Percentiles rank a stretch among this genome's conserved stretches.
These are phyloP conservation scores for Podila verticillata DNA, from an alignment of 192 early-diverging fungal species.

Conservation along the genomic window DNA sequence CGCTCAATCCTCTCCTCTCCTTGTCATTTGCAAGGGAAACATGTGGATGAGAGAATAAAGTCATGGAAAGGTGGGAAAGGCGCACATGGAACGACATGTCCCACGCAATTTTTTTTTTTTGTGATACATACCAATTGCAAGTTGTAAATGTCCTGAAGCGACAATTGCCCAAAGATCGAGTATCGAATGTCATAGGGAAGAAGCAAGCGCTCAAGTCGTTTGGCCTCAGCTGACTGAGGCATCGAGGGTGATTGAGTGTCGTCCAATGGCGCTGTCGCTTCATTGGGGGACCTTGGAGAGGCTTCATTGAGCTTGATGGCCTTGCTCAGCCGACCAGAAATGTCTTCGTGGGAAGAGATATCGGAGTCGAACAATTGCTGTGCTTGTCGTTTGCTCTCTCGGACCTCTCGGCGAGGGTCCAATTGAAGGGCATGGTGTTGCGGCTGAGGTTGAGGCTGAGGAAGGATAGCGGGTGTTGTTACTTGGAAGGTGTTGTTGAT, in stretches of 20 bases:
- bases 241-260: not conserved
- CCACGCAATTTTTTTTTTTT: not conserved
- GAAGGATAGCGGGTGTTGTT: too few relatives aligned
- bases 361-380: not conserved
- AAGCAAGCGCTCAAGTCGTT: slow-evolving; percentile 18
- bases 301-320: not conserved
- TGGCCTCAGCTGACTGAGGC: not conserved
- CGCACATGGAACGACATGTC: not conserved
- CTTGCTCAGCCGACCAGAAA: not conserved
- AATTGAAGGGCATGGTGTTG: too few relatives aligned
- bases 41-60: not conserved
- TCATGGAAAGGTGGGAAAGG: not conserved
- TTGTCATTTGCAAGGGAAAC: too few relatives aligned
- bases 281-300: not conserved
- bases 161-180: slow-evolving; percentile 44
- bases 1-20: too few relatives aligned
- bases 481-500: not conserved
- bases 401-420: not conserved
- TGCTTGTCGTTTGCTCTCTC: slow-evolving; percentile 2
- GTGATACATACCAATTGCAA: slow-evolving; percentile 35
- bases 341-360: not conserved
- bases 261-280: not conserved
- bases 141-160: slow-evolving; percentile 39
- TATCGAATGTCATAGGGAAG: slow-evolving; percentile 44
- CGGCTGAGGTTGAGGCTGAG: too few relatives aligned